Evolutionary conservation across 192 early-diverging fungal species (phyloP).

Genomic region (Lunasporangiospora selenospora): DNA sequence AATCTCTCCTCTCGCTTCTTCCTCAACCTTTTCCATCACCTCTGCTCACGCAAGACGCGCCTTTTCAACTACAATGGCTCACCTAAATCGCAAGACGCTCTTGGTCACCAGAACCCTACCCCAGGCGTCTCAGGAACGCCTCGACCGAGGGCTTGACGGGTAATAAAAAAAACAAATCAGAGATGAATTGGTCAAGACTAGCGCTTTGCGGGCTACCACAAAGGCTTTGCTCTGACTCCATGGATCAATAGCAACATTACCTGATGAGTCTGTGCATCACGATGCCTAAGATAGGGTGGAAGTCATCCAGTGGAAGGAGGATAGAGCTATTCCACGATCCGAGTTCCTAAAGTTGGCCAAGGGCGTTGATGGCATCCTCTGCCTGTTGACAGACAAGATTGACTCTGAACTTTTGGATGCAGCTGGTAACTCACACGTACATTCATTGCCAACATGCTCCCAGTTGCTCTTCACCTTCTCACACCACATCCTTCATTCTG

Average conservation of each 20-base stretch:
- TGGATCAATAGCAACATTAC: not conserved
- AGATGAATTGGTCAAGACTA: too few relatives aligned
- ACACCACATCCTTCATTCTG: too few relatives aligned
- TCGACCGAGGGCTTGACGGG: constrained; percentile 49
- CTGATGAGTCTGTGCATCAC: not conserved
- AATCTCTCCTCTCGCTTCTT: constrained; percentile 3
- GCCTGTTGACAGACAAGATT: constrained; percentile 77
- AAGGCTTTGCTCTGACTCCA: too few relatives aligned
- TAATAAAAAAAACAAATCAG: not conserved
- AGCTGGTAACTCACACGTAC: too few relatives aligned
- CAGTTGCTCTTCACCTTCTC: too few relatives aligned
- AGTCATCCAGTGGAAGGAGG: constrained; percentile 63
- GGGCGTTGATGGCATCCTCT: constrained; percentile 67
- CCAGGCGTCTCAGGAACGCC: constrained; percentile 50
- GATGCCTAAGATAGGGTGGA: constrained; percentile 49
- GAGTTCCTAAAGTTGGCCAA: constrained; percentile 56
- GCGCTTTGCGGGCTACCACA: too few relatives aligned
- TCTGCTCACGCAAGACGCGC: constrained; percentile 4
- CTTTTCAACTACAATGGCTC: constrained; percentile 19
- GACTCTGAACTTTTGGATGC: constrained; percentile 71
- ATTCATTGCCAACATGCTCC: too few relatives aligned
- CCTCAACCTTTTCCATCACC: constrained; percentile 5
- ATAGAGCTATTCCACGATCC: constrained; percentile 52
- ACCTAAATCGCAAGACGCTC: constrained; percentile 23
- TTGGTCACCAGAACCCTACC: constrained; percentile 62